phyloP scores from a whole-genome alignment of 805 yeast species.

The Candida rishiriensis region DNA sequence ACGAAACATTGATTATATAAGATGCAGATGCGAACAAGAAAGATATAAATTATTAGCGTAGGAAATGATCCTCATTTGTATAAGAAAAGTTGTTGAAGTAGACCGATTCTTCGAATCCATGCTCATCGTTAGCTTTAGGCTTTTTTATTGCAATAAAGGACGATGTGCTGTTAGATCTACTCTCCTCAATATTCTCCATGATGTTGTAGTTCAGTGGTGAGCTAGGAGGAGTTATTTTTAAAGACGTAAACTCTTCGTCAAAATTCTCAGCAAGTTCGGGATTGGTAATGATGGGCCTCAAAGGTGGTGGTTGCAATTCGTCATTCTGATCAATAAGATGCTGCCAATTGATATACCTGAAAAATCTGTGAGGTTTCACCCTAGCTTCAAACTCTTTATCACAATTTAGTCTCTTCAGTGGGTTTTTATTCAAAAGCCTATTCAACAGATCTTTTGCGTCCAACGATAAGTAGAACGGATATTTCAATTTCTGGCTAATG shows the following conservation, averaged over 20 bases:
- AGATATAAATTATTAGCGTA: conserved; percentile 1
- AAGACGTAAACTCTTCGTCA: conserved; percentile 70
- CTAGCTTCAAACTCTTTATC: conserved; percentile 45
- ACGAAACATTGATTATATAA: background rate
- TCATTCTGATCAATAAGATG: conserved; percentile 45
- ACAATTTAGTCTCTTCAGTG: conserved; percentile 57
- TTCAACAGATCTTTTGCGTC: conserved; percentile 76
- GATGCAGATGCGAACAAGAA: background rate
- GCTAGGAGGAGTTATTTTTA: conserved; percentile 46
- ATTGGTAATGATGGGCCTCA: conserved; percentile 75
- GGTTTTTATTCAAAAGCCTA: conserved; percentile 64
- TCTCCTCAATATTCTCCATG: conserved; percentile 26
- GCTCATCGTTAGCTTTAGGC: conserved; percentile 20
- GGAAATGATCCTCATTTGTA: conserved; percentile 20
- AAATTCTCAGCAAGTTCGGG: conserved; percentile 84
- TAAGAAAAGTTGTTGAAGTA: conserved; percentile 31
- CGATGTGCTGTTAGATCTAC: conserved; percentile 29
- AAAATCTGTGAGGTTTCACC: conserved; percentile 65
- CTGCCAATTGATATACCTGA: conserved; percentile 73
- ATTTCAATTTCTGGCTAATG: conserved; percentile 55
- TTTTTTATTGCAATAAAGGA: conserved; percentile 30
- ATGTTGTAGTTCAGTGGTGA: conserved; percentile 27
- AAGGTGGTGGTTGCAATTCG: conserved; percentile 69
- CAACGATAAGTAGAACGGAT: conserved; percentile 71
- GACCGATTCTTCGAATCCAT: conserved; percentile 26